phyloP scores from a whole-genome alignment of 1,139 yeast genomes.

The Zhuliangozyma parablackwelliae region DNA sequence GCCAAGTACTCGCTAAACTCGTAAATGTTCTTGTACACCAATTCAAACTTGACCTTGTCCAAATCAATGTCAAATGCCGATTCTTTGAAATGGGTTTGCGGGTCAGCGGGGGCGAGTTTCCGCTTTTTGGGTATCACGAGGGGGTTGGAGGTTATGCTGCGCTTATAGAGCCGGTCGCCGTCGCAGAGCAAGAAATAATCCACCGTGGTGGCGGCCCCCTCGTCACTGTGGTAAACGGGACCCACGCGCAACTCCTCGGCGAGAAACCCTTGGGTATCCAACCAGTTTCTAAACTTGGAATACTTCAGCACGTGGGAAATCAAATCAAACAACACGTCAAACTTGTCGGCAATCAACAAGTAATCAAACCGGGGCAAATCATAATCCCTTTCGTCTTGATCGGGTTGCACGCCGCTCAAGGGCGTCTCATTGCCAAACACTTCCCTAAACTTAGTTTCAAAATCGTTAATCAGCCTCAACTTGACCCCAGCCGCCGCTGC shows the following conservation, averaged over 20 bases:
- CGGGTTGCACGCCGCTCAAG: constrained; percentile 23
- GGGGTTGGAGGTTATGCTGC: constrained; percentile 28
- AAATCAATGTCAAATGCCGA: constrained; percentile 27
- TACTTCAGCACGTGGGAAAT: constrained; percentile 34
- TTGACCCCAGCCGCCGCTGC: constrained; percentile 27
- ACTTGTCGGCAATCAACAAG: constrained; percentile 39
- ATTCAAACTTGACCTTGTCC: constrained; percentile 23
- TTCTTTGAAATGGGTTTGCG: constrained; percentile 23
- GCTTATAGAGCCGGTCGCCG: constrained; percentile 38
- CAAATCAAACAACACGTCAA: constrained; percentile 41
- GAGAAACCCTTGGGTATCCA: constrained; percentile 36
- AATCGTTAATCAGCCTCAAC: constrained; percentile 27
- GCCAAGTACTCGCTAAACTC: constrained; percentile 25
- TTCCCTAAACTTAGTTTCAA: constrained; percentile 44
- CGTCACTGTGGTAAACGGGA: constrained; percentile 3
- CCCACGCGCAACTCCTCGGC: constrained; percentile 28
- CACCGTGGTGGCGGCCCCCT: constrained; percentile 10
- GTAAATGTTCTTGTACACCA: constrained; percentile 29
- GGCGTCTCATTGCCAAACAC: constrained; percentile 41
- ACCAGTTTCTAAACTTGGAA: constrained; percentile 36
- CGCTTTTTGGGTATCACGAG: constrained; percentile 40
- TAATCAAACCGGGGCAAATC: constrained; percentile 27
- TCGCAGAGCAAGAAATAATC: constrained; percentile 45
- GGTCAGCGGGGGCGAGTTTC: constrained; percentile 29
- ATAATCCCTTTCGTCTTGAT: constrained; percentile 5